Percentiles rank a stretch among this genome's conserved stretches.
Evolutionary conservation across 1,139 yeast genomes (phyloP).

Genomic region (Hansenula anomala): DNA sequence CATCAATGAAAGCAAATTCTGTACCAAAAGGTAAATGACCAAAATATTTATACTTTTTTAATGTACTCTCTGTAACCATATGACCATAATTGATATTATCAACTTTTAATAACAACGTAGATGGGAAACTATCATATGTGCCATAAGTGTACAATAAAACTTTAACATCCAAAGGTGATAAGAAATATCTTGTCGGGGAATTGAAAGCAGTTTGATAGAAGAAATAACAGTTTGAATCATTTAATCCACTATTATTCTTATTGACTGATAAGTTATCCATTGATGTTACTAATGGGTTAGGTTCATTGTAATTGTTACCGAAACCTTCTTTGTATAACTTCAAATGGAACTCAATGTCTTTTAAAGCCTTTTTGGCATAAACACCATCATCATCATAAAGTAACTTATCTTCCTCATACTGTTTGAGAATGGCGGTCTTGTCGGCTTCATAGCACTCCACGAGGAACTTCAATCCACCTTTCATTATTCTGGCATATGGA

Average conservation of each 20-base stretch:
- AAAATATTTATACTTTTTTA: constrained; percentile 67
- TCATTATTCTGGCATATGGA: constrained; percentile 55
- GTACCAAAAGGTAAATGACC: constrained; percentile 84
- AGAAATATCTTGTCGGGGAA: constrained; percentile 58
- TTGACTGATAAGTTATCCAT: constrained; percentile 19
- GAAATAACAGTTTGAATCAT: constrained; percentile 41
- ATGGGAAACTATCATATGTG: constrained; percentile 62
- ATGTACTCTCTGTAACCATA: constrained; percentile 42
- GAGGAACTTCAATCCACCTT: constrained; percentile 54
- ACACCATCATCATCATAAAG: constrained; percentile 57
- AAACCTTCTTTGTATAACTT: constrained; percentile 19
- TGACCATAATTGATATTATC: constrained; percentile 69
- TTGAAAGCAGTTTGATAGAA: constrained; percentile 75
- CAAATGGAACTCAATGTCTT: constrained; percentile 45
- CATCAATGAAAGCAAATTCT: constrained; percentile 76
- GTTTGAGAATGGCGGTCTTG: constrained; percentile 39
- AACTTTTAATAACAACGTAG: constrained; percentile 53
- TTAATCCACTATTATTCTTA: constrained; percentile 15
- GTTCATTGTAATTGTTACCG: constrained; percentile 14
- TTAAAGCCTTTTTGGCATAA: constrained; percentile 53
- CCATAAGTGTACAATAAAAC: constrained; percentile 63
- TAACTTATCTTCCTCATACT: constrained; percentile 51
- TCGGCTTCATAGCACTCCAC: constrained; percentile 54
- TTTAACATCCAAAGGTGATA: constrained; percentile 76
- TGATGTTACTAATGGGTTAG: constrained; percentile 12